Percentiles rank a stretch among this genome's conserved stretches.
These are phyloP conservation scores for Lepidium aucheri DNA, from an alignment of 345 rosid species.

Conservation along the genomic window DNA sequence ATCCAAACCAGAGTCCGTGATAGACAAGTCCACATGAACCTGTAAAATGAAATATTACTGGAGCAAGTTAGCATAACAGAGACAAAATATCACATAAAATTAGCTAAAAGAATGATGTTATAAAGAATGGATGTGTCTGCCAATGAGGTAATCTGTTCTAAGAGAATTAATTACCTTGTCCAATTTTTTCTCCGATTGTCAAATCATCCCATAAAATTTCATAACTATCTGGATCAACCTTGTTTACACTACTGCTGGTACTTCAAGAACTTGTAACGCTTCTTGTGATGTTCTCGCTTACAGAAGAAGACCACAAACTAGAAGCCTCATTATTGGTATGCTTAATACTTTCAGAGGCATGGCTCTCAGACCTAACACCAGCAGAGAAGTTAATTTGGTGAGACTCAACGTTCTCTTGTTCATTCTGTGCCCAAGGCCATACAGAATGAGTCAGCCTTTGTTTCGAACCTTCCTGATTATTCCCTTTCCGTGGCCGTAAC, in stretches of 20 bases:
- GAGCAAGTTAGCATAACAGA: background rate
- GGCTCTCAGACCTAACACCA: constrained; percentile 36
- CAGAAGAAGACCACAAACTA: constrained; percentile 70
- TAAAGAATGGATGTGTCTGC: background rate
- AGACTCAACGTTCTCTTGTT: constrained; percentile 30
- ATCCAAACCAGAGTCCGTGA: constrained; percentile 96
- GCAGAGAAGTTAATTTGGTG: constrained; percentile 35
- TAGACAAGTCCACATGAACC: constrained; percentile 98
- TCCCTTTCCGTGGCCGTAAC: constrained; percentile 82
- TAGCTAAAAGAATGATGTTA: background rate
- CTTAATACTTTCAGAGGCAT: constrained; percentile 34
- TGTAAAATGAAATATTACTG: constrained; percentile 28
- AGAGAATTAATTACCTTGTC: constrained; percentile 61
- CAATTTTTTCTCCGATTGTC: constrained; percentile 74
- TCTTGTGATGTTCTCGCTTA: constrained; percentile 72
- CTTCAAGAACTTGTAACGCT: constrained; percentile 87
- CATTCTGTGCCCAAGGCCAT: constrained; percentile 44
- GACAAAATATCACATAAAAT: constrained; percentile 21
- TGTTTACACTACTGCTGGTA: constrained; percentile 64
- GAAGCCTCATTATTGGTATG: constrained; percentile 53
- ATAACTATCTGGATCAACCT: constrained; percentile 54
- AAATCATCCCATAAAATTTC: constrained; percentile 94
- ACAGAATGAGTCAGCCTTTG: constrained; percentile 21
- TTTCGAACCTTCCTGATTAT: constrained; percentile 49
- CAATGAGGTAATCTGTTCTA: background rate